These are phyloP conservation scores for Myriosclerotinia curreyana DNA, from an alignment of 2,329 filamentous ascomycete genomes.

Conservation along the genomic window DNA sequence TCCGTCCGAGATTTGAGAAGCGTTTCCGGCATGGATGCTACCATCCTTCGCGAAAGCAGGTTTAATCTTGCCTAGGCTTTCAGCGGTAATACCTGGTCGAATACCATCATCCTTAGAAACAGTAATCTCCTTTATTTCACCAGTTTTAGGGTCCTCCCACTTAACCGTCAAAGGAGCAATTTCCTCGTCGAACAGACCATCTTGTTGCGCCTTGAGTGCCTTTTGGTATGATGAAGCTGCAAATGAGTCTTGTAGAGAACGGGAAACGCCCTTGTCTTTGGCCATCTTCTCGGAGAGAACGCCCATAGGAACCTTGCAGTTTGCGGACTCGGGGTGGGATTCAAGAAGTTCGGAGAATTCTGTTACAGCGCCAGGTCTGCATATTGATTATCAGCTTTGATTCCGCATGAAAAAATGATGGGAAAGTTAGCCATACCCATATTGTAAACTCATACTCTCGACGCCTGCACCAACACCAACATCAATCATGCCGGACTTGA, in stretches of 20 bases:
- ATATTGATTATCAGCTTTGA: constrained; percentile 14
- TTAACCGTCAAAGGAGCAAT: constrained; percentile 84
- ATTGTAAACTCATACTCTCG: constrained; percentile 92
- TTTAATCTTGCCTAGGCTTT: constrained; percentile 86
- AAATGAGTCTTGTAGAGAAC: constrained; percentile 82
- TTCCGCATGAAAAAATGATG: neutral
- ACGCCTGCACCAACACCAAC: constrained; percentile 91
- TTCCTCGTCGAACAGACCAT: constrained; percentile 89
- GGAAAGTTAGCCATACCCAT: constrained; percentile 59
- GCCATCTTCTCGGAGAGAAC: constrained; percentile 93
- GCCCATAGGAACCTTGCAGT: constrained; percentile 98
- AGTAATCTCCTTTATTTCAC: constrained; percentile 77
- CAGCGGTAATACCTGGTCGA: constrained; percentile 77
- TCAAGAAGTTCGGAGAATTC: constrained; percentile 93
- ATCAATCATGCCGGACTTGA: constrained; percentile 89
- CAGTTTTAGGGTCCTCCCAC: constrained; percentile 86
- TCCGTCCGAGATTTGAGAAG: constrained; percentile 91
- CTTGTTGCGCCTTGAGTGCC: constrained; percentile 77
- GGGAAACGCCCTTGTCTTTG: constrained; percentile 70
- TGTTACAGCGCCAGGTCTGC: constrained; percentile 74
- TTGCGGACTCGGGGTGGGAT: constrained; percentile 73
- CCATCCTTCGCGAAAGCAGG: constrained; percentile 90
- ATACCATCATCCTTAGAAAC: constrained; percentile 87
- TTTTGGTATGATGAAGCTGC: constrained; percentile 92
- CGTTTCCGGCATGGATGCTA: constrained; percentile 93